phyloP scores from a whole-genome alignment of 495 filamentous ascomycete genomes.

The Penicillium antarcticum region DNA sequence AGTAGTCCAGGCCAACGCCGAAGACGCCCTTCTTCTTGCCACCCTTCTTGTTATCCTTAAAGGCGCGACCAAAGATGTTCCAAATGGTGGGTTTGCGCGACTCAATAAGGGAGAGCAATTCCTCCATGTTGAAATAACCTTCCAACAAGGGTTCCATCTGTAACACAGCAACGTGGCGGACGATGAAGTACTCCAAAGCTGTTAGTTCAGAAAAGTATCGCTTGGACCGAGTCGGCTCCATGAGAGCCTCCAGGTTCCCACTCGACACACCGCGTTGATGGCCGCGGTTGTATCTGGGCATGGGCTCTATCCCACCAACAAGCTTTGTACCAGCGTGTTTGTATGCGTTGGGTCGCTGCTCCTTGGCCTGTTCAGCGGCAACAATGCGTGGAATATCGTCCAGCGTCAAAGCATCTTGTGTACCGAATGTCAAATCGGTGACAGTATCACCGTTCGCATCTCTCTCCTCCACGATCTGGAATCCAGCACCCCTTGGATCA shows the following conservation, averaged over 20 bases:
- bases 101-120: slow-evolving; percentile 92
- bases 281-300: slow-evolving; percentile 66
- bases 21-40: slow-evolving; percentile 93
- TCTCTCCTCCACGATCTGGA: slow-evolving; percentile 84
- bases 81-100: slow-evolving; percentile 92
- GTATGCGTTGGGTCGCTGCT: slow-evolving; percentile 82
- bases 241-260: slow-evolving; percentile 49
- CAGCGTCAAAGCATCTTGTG: slow-evolving; percentile 85
- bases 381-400: slow-evolving; percentile 98
- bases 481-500: slow-evolving; percentile 54
- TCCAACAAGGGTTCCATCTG: slow-evolving; percentile 94
- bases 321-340: slow-evolving; percentile 73
- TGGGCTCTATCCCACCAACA: slow-evolving; percentile 56
- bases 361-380: slow-evolving; percentile 89
- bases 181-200: slow-evolving; percentile 94
- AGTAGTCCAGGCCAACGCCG: slow-evolving; percentile 74
- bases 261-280: slow-evolving; percentile 78
- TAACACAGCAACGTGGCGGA: slow-evolving; percentile 89
- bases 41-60: slow-evolving; percentile 75
- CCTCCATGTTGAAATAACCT: slow-evolving; percentile 86
- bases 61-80: slow-evolving; percentile 96
- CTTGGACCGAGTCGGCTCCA: slow-evolving; percentile 49
- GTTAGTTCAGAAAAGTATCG: slow-evolving; percentile 96
- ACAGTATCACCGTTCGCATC: slow-evolving; percentile 70
- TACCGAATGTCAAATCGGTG: slow-evolving; percentile 77